Conservation (phyloP, 2,329 filamentous ascomycete genomes). For the Nigrospora sphaerica region DNA sequence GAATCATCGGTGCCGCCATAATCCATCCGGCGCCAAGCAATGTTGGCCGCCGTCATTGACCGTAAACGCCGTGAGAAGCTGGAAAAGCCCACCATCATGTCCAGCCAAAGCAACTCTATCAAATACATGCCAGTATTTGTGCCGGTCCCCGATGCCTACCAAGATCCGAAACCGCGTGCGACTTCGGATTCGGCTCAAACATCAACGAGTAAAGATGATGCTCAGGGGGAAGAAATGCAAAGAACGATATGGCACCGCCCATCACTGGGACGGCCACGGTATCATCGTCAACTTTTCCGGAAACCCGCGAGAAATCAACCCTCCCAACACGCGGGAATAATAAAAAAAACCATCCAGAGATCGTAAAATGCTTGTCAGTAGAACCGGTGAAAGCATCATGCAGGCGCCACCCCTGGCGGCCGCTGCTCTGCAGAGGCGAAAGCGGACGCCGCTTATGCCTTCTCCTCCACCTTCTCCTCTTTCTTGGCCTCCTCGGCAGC, state of each 20-base stretch:
- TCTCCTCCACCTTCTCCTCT: constrained; percentile 46
- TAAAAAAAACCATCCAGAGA: constrained; percentile 8
- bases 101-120: constrained; percentile 23
- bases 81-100: constrained; percentile 18
- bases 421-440: not conserved
- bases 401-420: too few species aligned
- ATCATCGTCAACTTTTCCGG: constrained; percentile 25
- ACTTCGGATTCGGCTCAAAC: constrained; percentile 12
- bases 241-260: constrained; percentile 20
- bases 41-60: constrained; percentile 22
- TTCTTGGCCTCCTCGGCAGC: constrained; percentile 37
- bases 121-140: constrained; percentile 22
- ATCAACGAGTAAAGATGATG: constrained; percentile 9
- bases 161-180: constrained; percentile 9
- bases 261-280: constrained; percentile 10
- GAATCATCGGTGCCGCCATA: constrained; percentile 26
- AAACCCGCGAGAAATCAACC: constrained; percentile 16
- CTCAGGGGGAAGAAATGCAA: constrained; percentile 19
- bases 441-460: constrained; percentile 33
- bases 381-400: not conserved
- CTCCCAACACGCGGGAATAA: constrained; percentile 3
- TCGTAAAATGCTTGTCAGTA: constrained; percentile 7
- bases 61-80: constrained; percentile 24
- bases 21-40: constrained; percentile 22
- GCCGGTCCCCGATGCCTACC: constrained; percentile 11